Evolutionary conservation across 148 eudicot genomes (phyloP).

Genomic region (Rhododendron ovatum): DNA sequence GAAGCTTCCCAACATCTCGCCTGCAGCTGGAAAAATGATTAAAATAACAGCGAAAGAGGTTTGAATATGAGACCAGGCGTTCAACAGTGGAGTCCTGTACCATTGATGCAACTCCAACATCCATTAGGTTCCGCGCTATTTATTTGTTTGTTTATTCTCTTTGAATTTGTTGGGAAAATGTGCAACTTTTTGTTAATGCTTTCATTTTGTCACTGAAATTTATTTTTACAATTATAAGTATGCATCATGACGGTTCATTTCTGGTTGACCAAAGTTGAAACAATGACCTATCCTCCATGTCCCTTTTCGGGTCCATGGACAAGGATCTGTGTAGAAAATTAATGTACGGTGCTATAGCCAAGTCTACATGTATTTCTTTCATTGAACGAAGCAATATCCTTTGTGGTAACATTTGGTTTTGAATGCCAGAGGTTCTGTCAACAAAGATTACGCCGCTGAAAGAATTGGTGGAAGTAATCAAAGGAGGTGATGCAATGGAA

Average conservation of each 20-base stretch:
- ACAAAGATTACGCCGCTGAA: conserved; percentile 61
- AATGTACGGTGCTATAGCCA: neutral
- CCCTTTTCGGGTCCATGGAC: neutral
- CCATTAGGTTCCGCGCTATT: neutral
- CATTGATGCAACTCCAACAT: neutral
- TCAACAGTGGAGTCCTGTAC: neutral
- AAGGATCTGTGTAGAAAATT: neutral
- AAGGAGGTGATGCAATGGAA: conserved; percentile 88
- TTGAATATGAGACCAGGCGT: neutral
- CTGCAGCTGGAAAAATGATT: neutral
- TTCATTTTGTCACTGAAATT: neutral
- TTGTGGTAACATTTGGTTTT: conserved; percentile 7
- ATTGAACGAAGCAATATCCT: neutral
- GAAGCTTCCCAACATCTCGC: neutral
- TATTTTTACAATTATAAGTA: neutral
- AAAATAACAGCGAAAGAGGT: neutral
- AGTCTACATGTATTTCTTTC: neutral
- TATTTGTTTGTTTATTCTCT: neutral
- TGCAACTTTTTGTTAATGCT: neutral
- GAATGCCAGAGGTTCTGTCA: conserved; percentile 63
- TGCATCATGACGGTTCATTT: neutral
- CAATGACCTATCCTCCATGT: neutral
- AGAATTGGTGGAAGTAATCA: conserved; percentile 41
- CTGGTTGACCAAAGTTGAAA: neutral
- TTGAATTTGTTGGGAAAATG: neutral